A percentile compares a stretch with the other conserved stretches of the same genome.
Conservation (phyloP, 768 basidiomycete species). For the Hericium erinaceus region DNA sequence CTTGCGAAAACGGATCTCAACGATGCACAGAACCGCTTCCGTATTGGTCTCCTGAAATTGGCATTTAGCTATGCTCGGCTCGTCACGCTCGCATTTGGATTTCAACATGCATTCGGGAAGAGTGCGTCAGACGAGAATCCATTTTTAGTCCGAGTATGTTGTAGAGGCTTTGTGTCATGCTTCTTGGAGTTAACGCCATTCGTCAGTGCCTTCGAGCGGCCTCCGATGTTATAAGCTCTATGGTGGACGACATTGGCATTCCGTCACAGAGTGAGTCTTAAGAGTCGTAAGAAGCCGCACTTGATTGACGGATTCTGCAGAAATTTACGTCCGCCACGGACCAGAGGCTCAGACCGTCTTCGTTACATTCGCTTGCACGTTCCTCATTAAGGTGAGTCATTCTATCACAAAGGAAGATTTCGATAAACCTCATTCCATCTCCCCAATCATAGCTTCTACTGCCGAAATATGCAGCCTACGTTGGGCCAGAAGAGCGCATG, state of each 20-base stretch:
- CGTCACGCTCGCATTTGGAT: slow-evolving; percentile 61
- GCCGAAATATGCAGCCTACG: slow-evolving; percentile 18
- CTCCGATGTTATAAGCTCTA: slow-evolving; percentile 50
- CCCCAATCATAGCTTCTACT: slow-evolving; percentile 15
- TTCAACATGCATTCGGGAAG: slow-evolving; percentile 68
- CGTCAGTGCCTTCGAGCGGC: slow-evolving; percentile 59
- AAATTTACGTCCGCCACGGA: slow-evolving; percentile 20
- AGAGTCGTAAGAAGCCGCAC: background rate
- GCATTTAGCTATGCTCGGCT: slow-evolving; percentile 65
- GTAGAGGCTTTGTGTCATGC: background rate
- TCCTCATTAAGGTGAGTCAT: slow-evolving; percentile 20
- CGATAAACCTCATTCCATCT: background rate
- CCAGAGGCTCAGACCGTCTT: slow-evolving; percentile 24
- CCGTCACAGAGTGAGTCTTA: slow-evolving; percentile 42
- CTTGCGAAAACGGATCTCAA: slow-evolving; percentile 43
- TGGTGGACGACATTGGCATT: slow-evolving; percentile 48
- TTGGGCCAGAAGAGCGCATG: slow-evolving; percentile 16
- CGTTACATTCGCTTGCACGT: slow-evolving; percentile 23
- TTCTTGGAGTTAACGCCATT: background rate
- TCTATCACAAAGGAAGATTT: no score
- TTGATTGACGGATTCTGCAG: background rate
- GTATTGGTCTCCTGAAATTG: slow-evolving; percentile 50
- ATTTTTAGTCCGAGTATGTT: slow-evolving; percentile 54
- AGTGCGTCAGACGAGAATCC: slow-evolving; percentile 49
- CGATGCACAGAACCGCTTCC: slow-evolving; percentile 49